phyloP scores from a whole-genome alignment of 2,329 filamentous ascomycete genomes.

The Trichoderma endophyticum region DNA sequence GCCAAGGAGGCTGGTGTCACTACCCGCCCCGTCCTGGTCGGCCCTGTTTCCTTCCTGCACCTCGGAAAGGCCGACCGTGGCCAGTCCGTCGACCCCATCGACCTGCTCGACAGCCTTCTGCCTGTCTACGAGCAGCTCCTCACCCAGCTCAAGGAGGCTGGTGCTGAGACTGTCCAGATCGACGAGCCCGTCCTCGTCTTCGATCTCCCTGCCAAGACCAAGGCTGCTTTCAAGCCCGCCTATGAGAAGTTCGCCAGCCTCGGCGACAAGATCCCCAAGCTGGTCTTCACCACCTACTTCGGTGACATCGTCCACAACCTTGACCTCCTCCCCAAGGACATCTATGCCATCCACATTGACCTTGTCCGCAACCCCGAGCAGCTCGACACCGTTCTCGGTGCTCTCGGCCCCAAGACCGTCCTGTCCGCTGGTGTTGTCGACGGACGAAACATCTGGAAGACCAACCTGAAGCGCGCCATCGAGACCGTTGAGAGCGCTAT shows the following conservation, averaged over 20 bases:
- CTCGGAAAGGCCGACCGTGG: conserved; percentile 98
- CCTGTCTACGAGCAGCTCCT: conserved; percentile 94
- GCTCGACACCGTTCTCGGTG: conserved; percentile 77
- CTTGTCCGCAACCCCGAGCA: conserved; percentile 98
- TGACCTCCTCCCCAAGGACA: conserved; percentile 74
- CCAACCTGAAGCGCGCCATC: conserved; percentile 94
- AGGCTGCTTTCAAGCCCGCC: conserved; percentile 95
- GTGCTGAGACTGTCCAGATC: conserved; percentile 95
- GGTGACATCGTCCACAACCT: conserved; percentile 99
- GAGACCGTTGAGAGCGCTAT: conserved; percentile 85
- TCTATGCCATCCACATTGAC: conserved; percentile 89
- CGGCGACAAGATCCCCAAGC: conserved; percentile 77
- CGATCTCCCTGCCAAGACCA: conserved; percentile 83
- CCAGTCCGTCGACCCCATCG: conserved; percentile 88
- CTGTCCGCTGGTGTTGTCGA: conserved; percentile 97
- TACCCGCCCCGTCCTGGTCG: conserved; percentile 92
- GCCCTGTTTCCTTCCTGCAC: conserved; percentile 94
- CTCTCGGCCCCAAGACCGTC: conserved; percentile 83
- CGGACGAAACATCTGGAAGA: conserved; percentile 99
- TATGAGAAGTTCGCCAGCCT: conserved; percentile 84
- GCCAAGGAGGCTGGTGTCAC: conserved; percentile 93
- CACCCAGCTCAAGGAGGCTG: conserved; percentile 88
- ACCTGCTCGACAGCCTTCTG: conserved; percentile 87
- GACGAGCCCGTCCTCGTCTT: conserved; percentile 97
- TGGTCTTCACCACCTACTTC: conserved; percentile 96